Conservation (phyloP, 371 early-diverging fungal genomes). For the Apophysomyces trapeziformis region DNA sequence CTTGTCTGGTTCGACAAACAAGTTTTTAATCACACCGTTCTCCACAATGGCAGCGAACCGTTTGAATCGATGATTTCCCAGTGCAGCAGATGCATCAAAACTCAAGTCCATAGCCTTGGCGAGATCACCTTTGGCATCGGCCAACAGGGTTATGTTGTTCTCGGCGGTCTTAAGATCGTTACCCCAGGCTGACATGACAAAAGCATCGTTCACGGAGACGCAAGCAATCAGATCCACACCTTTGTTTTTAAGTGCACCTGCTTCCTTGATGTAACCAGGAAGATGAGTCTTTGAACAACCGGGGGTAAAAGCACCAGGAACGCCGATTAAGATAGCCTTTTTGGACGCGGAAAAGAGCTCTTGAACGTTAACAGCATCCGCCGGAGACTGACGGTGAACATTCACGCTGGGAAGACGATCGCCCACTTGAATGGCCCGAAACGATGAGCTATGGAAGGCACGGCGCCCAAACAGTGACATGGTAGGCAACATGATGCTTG, state of each 20-base stretch:
- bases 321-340: slow-evolving; percentile 58
- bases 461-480: slow-evolving; percentile 8
- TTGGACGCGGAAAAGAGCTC: slow-evolving; percentile 51
- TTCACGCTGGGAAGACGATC: slow-evolving; percentile 40
- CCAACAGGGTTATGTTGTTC: slow-evolving; percentile 57
- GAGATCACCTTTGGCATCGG: slow-evolving; percentile 69
- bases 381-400: slow-evolving; percentile 48
- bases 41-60: slow-evolving; percentile 73
- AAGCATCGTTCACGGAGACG: slow-evolving; percentile 72
- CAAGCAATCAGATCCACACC: slow-evolving; percentile 72
- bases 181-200: slow-evolving; percentile 79
- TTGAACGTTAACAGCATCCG: slow-evolving; percentile 40
- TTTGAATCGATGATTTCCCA: slow-evolving; percentile 71
- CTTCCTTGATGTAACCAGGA: slow-evolving; percentile 70
- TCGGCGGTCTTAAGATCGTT: slow-evolving; percentile 41
- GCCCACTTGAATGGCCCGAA: slow-evolving; percentile 30
- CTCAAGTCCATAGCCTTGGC: slow-evolving; percentile 65
- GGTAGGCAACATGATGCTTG: background rate
- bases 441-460: slow-evolving; percentile 23
- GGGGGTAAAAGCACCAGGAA: slow-evolving; percentile 73
- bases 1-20: slow-evolving; percentile 62
- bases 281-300: slow-evolving; percentile 70
- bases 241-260: slow-evolving; percentile 60
- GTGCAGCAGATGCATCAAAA: slow-evolving; percentile 65
- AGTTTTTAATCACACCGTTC: slow-evolving; percentile 48